Evolutionary conservation across 2,329 filamentous ascomycete species (phyloP).

Genomic region (Ceratocystis cacaofunesta): DNA sequence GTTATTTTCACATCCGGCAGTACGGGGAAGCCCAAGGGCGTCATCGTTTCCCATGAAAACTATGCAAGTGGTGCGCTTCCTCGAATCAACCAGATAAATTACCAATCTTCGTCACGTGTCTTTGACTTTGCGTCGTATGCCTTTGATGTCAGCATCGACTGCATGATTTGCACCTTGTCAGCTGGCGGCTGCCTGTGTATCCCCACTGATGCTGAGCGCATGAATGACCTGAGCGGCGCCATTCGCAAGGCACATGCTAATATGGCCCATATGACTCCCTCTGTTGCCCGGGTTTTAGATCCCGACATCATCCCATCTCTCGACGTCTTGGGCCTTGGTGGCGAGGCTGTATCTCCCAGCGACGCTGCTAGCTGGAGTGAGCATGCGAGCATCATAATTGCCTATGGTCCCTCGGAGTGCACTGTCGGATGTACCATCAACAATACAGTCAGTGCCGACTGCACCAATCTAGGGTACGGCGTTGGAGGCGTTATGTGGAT

Average conservation of each 20-base stretch:
- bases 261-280: constrained; percentile 37
- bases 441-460: constrained; percentile 27
- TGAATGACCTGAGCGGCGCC: constrained; percentile 35
- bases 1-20: constrained; percentile 53
- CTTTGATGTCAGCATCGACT: constrained; percentile 40
- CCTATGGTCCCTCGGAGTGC: constrained; percentile 40
- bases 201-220: constrained; percentile 37
- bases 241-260: constrained; percentile 32
- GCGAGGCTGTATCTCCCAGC: constrained; percentile 37
- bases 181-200: constrained; percentile 38
- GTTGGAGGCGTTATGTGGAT: constrained; percentile 37
- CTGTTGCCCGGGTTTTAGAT: constrained; percentile 34
- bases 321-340: constrained; percentile 34
- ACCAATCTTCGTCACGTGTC: constrained; percentile 29
- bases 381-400: constrained; percentile 34
- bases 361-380: constrained; percentile 35
- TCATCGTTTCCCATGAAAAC: constrained; percentile 36
- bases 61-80: constrained; percentile 33
- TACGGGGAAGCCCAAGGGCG: constrained; percentile 49
- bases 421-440: constrained; percentile 39
- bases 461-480: constrained; percentile 34
- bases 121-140: constrained; percentile 39
- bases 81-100: constrained; percentile 29
- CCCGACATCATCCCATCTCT: constrained; percentile 32
- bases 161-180: constrained; percentile 39